phyloP scores from a whole-genome alignment of 2,329 filamentous ascomycete genomes.

The Aspergillus sp. region DNA sequence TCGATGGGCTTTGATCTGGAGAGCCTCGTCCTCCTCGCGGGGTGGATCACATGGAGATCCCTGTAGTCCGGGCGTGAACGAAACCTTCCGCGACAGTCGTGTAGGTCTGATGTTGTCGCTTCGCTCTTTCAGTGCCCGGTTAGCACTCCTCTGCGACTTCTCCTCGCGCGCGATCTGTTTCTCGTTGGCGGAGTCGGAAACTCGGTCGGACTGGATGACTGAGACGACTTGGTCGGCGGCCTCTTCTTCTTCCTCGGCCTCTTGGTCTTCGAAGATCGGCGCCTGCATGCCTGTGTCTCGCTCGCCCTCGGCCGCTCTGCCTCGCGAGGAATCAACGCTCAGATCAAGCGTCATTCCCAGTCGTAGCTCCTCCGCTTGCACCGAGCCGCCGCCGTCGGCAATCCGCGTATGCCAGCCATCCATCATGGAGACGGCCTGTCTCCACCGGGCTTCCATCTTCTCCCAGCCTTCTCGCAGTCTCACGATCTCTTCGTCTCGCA shows the following conservation, averaged over 20 bases:
- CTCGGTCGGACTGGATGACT: background rate
- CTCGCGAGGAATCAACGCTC: constrained; percentile 27
- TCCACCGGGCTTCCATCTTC: constrained; percentile 89
- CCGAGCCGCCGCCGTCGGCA: constrained; percentile 44
- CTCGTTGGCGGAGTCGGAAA: background rate
- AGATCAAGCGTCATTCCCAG: constrained; percentile 44
- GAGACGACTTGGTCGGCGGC: constrained; percentile 17
- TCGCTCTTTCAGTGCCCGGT: constrained; percentile 36
- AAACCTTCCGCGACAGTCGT: constrained; percentile 36
- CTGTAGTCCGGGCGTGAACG: constrained; percentile 35
- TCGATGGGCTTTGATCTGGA: constrained; percentile 34
- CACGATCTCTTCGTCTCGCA: constrained; percentile 88
- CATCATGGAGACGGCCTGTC: constrained; percentile 85
- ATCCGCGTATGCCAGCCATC: constrained; percentile 87
- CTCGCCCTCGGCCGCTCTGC: constrained; percentile 17
- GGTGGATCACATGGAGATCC: constrained; percentile 26
- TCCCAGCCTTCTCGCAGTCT: constrained; percentile 83
- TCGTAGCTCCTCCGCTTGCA: constrained; percentile 44
- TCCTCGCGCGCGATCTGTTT: constrained; percentile 9
- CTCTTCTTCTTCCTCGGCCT: constrained; percentile 30
- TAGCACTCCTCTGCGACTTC: constrained; percentile 17
- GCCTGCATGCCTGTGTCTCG: constrained; percentile 25
- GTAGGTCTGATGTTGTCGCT: constrained; percentile 36
- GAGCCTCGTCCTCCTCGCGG: constrained; percentile 34
- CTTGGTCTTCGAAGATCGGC: constrained; percentile 33